phyloP scores from a whole-genome alignment of 2,329 filamentous ascomycete genomes.

The Trichophyton mentagrophytes region DNA sequence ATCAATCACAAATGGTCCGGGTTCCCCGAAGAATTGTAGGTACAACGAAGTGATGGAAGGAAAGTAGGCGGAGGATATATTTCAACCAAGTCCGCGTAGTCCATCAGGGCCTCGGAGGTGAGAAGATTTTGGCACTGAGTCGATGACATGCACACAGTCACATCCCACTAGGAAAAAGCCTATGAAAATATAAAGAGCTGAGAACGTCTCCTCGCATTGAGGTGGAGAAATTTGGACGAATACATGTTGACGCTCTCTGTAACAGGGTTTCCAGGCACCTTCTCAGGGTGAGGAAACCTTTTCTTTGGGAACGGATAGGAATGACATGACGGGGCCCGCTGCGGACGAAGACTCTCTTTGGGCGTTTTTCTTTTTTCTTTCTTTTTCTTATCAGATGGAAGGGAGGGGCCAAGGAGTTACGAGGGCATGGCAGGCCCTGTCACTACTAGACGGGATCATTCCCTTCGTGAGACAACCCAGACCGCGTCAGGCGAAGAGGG shows the following conservation, averaged over 20 bases:
- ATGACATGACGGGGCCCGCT: neutral
- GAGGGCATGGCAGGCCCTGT: neutral
- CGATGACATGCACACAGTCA: neutral
- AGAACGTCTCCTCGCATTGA: neutral
- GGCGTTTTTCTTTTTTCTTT: neutral
- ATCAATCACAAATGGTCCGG: neutral
- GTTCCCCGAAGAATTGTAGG: neutral
- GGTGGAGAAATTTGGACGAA: neutral
- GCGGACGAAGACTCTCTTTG: neutral
- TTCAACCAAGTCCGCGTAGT: neutral
- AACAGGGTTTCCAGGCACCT: neutral
- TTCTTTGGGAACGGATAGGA: neutral
- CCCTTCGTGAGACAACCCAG: no score
- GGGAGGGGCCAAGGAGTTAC: neutral
- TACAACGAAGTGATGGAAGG: neutral
- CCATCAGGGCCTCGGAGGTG: neutral
- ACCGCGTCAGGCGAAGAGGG: no score
- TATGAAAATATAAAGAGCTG: neutral
- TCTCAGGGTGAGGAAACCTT: neutral
- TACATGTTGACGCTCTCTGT: neutral
- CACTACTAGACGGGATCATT: neutral
- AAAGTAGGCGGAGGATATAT: neutral
- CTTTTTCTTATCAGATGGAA: neutral
- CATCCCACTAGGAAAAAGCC: neutral
- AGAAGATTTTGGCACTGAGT: neutral